These are phyloP conservation scores for Middelhovenomyces tepae DNA, from an alignment of 805 yeast genomes.

Conservation along the genomic window DNA sequence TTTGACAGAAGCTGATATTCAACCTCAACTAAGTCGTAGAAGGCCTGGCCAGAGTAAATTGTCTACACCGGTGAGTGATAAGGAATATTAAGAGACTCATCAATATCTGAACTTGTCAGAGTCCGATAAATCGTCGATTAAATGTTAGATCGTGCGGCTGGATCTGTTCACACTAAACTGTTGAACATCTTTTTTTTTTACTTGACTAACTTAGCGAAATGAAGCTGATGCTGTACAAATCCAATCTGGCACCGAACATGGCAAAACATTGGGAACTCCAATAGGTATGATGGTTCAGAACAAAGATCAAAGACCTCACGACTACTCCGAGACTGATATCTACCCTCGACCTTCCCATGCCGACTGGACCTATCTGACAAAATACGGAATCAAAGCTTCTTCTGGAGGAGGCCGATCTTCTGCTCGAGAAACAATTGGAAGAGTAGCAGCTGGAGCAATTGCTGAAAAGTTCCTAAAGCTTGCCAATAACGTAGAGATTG, in stretches of 20 bases:
- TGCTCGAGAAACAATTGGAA: constrained; percentile 96
- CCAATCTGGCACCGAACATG: constrained; percentile 90
- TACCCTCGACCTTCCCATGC: constrained; percentile 98
- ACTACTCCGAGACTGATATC: constrained; percentile 88
- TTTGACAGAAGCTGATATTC: constrained; percentile 78
- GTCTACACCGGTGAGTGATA: constrained; percentile 65
- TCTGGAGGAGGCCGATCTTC: constrained; percentile 97
- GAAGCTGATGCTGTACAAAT: constrained; percentile 90
- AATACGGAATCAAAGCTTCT: constrained; percentile 88
- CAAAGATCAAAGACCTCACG: constrained; percentile 95
- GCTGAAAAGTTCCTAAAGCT: constrained; percentile 83
- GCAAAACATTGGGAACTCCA: constrained; percentile 89
- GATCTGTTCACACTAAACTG: too few species aligned
- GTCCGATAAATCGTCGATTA: too few species aligned
- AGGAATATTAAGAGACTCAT: too few species aligned
- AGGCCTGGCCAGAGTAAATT: constrained; percentile 94
- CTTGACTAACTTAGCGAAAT: constrained; percentile 50
- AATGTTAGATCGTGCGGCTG: too few species aligned
- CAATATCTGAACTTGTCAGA: constrained; percentile 1
- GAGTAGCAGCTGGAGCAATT: constrained; percentile 98
- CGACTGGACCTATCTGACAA: constrained; percentile 83
- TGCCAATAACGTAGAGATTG: constrained; percentile 81
- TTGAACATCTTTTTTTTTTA: neutral
- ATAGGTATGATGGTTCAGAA: constrained; percentile 87
- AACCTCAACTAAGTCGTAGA: constrained; percentile 92